phyloP scores from a whole-genome alignment of 441 rosid species.

The Pelargonium myrrhifolium region DNA sequence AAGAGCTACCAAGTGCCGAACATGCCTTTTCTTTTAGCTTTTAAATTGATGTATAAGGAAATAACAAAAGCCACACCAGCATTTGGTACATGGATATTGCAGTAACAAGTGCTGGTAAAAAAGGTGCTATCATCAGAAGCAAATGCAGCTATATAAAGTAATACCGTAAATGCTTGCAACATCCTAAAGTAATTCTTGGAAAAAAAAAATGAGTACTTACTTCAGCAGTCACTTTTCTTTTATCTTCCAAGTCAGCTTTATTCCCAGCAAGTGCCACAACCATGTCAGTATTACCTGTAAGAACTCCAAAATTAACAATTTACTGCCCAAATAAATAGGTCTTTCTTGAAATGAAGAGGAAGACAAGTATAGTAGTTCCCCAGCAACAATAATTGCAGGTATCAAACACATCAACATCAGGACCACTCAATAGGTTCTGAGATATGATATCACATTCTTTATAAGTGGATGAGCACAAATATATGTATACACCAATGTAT shows the following conservation, averaged over 20 bases:
- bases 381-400: no score
- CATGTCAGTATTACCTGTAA: slow-evolving; percentile 39
- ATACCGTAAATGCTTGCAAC: slow-evolving; percentile 2
- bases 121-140: background rate
- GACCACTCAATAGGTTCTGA: no score
- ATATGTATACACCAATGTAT: no score
- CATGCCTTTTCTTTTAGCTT: no score
- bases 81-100: background rate
- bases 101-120: background rate
- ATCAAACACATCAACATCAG: no score
- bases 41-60: no score
- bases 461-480: no score
- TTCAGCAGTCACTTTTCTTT: slow-evolving; percentile 40
- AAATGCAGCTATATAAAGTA: background rate
- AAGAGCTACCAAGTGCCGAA: no score
- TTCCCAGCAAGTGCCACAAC: slow-evolving; percentile 46
- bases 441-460: no score
- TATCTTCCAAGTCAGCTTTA: slow-evolving; percentile 41
- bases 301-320: slow-evolving; percentile 3
- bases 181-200: background rate
- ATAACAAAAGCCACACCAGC: background rate
- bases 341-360: background rate
- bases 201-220: slow-evolving; percentile 22
- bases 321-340: background rate
- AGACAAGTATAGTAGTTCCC: background rate